Percentiles rank a stretch among this genome's conserved stretches.
phyloP scores from a whole-genome alignment of 2,329 filamentous ascomycete species.

The Chaetomium strumarium region DNA sequence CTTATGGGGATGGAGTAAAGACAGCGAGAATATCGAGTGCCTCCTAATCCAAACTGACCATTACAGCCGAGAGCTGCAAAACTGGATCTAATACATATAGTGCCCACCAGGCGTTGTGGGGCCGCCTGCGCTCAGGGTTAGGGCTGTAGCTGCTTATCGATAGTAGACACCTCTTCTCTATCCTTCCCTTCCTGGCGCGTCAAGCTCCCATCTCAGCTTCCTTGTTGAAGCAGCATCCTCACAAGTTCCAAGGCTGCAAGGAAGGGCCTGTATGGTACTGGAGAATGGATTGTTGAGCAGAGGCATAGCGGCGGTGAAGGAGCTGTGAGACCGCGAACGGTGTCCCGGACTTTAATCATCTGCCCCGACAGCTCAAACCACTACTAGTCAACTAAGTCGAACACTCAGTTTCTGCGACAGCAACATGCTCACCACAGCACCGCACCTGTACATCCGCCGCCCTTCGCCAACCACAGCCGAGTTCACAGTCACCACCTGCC shows the following conservation, averaged over 20 bases:
- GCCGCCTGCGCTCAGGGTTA: neutral
- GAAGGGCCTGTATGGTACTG: neutral
- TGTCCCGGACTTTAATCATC: too few species aligned
- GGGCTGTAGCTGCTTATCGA: slow-evolving; percentile 2
- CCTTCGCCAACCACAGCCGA: slow-evolving; percentile 86
- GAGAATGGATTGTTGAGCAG: too few species aligned
- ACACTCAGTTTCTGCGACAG: slow-evolving; percentile 8
- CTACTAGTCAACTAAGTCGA: neutral
- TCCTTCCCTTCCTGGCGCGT: too few species aligned
- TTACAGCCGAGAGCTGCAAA: slow-evolving; percentile 45
- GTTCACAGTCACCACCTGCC: slow-evolving; percentile 83
- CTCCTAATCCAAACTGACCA: slow-evolving; percentile 54
- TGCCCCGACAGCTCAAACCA: neutral
- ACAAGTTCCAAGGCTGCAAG: too few species aligned
- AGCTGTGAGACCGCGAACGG: too few species aligned
- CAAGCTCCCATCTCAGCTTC: neutral
- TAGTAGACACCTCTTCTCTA: neutral
- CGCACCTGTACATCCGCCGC: slow-evolving; percentile 56
- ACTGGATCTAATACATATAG: slow-evolving; percentile 11
- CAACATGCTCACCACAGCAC: slow-evolving; percentile 55
- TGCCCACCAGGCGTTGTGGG: neutral
- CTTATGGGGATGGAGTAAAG: slow-evolving; percentile 49
- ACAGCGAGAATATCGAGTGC: slow-evolving; percentile 44
- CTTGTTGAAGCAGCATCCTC: too few species aligned
- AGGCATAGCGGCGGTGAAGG: too few species aligned